Base-by-base conservation (phyloP, 139 green algal genomes). In the Volvox africanus region DNA sequence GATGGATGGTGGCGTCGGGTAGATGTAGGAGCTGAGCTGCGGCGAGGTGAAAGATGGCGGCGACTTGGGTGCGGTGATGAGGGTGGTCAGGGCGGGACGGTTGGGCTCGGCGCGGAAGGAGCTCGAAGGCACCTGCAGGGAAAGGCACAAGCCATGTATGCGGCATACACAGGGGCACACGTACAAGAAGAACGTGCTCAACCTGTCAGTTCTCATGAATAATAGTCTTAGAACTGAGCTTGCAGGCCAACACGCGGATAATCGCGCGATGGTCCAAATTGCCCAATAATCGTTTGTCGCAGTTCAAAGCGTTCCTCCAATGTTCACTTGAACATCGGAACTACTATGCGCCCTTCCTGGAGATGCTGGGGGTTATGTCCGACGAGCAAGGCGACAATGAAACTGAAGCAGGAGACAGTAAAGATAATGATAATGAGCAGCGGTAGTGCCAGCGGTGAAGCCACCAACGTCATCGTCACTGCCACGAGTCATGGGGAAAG, bases 1-100 rank as follows among this genome's bases (percentile, higher is more conserved):
- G 22, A 95, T 79, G 83, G 95, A 96, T 32, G 96, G 88, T n/a
- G 92, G 32, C 67, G 95, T 83, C 92, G 95, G 97, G 93, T 95
- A 97, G 79, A 92, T 28, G 92, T 97, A 98, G 76, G 97, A 93
- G 26, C 93, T 85, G 36, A 95, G 68, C 11, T 82, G 9, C 16
- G 28, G 1, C 24, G 17, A 16, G 17, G 44, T 24, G 19, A 73
- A 61, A 1, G 71, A 55, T 0, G 30, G 62, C 5, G 30, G 62
- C 5, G 44, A 11, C 61, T 33, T 14, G 67, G 83, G 68, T 30
- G 85, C 28, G 12, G 85, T 61, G 17, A 82, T 50, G 30, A 89
- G 71, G 12, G 30, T 67, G 28, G 85, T 89, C 0, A 82, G 6
- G 37, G 18, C 69, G 28, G 85, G 85, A 2, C n/a, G 0, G 37